Evolutionary conservation across 2,329 filamentous ascomycete species (phyloP), one percentile per base, ranked within the genome.

Genomic region (Sporothrix brunneoviolacea): DNA sequence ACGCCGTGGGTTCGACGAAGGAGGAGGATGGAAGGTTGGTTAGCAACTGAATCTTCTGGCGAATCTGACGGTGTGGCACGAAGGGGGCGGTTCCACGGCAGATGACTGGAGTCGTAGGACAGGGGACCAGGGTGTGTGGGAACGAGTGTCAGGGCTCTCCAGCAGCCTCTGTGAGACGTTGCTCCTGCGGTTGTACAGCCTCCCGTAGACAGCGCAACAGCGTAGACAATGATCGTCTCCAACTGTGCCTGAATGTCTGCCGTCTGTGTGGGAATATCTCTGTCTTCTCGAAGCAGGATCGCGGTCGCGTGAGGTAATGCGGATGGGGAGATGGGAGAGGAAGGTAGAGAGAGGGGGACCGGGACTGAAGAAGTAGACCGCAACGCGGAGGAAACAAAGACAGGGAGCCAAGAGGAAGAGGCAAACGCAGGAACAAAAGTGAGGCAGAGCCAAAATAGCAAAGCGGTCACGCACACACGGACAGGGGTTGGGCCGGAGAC

Each of bases 41-140:
- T 49, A 53, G 51, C 36, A 45, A 53, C 24, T 35, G 18, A 15
- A 18, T 37, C 28, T 35, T 39, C 16, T 21, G 22, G 16, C 12
- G 43, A 16, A 28, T 30, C 16, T 16, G 24, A 10, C 44, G 44
- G 36, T 27, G 30, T 38, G 50, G 18, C 38, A 35, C 30, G 28
- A 22, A 35, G 30, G 43, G 43, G 42, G 27, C 21, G n/a, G 62
- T 64, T 57, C 51, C 62, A 65, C 63, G 51, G 55, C 60, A 62
- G 58, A 33, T 27, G 43, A 19, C 32, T 30, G 41, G 15, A 52
- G 21, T 54, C 51, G 32, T 24, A 16, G 27, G 24, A 18, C 19
- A 40, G 19, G 21, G n/a, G 44, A 15, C 38, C 42, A 16, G 44
- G 38, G 27, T 15, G 44, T 28, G 22, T 16, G 22, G 24, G 40